Evolutionary conservation across 2,329 filamentous ascomycete genomes (phyloP), one percentile per base, ranked within the genome.

Genomic region (Fusarium sp.): DNA sequence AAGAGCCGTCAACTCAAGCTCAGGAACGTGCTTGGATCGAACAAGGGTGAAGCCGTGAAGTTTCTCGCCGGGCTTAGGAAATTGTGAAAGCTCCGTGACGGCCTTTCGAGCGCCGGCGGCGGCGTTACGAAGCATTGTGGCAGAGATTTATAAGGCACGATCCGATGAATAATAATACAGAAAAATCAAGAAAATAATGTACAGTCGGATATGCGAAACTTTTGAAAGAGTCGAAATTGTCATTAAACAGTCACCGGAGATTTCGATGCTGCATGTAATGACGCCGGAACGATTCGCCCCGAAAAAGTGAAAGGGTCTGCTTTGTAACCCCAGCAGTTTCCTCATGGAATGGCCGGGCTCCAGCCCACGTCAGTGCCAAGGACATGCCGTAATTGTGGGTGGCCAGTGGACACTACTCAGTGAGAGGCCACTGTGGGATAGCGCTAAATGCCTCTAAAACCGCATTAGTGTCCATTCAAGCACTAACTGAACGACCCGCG

Each of bases 31-130:
- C 84, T 98, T 97, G 69, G 93, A 90, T 69, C 95, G 90, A 78
- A 95, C 86, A 60, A 99, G 86, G 0, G 95, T 98, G 84, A 99
- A 99, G 78, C 96, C 96, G 81, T 98, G 93, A 44, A 98, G 88
- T 83, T 93, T 92, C 79, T 95, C 92, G 79, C 96, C 96, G 3
- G 92, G 88, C 70, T 90, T 91, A 10, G 95, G 94, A 75, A 93
- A 92, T 77, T 89, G 89, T 59, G 91, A 88, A 72, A 96, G 86
- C 79, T 94, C 92, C 23, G 93, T 94, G 51, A 95, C 90, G 55
- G 93, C 92, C 76, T 85, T 89, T 76, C 85, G 86, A 56, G 86
- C 84, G 58, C 85, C 83, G 48, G 83, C 86, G 62, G 86, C 84
- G 41, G 85, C 84, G 69, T 86, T 88, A 71, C 86, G 86, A 76